Evolutionary conservation across 768 basidiomycete species (phyloP).

Genomic region (Russula sp.): DNA sequence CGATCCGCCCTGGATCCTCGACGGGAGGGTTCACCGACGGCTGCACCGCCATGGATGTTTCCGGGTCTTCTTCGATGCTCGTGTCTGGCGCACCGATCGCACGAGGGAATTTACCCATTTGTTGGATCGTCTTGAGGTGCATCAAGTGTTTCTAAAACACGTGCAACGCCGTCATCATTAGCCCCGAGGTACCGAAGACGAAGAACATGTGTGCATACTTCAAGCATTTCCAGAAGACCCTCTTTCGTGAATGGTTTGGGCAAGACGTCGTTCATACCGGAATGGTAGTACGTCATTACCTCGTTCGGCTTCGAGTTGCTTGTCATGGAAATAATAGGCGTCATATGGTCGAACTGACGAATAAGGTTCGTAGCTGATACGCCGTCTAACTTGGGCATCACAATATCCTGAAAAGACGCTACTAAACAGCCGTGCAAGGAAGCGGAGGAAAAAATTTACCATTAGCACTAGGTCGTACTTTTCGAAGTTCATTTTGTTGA

Average conservation of each 20-base stretch:
- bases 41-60: slow-evolving; percentile 35
- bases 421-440: background rate
- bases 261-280: slow-evolving; percentile 94
- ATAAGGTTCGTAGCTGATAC: slow-evolving; percentile 90
- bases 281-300: slow-evolving; percentile 85
- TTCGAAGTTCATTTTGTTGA: slow-evolving; percentile 93
- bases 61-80: slow-evolving; percentile 38
- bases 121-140: slow-evolving; percentile 25
- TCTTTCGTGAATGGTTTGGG: slow-evolving; percentile 98
- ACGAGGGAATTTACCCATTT: slow-evolving; percentile 24
- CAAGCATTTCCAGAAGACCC: slow-evolving; percentile 85
- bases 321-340: slow-evolving; percentile 98
- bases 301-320: slow-evolving; percentile 90
- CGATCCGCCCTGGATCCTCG: slow-evolving; percentile 37
- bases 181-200: background rate
- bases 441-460: slow-evolving; percentile 45
- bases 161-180: slow-evolving; percentile 10
- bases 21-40: slow-evolving; percentile 20
- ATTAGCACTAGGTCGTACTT: slow-evolving; percentile 96
- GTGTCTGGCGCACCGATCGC: slow-evolving; percentile 16
- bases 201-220: slow-evolving; percentile 42
- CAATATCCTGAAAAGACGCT: slow-evolving; percentile 64
- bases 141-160: slow-evolving; percentile 24
- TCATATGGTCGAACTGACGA: slow-evolving; percentile 89
- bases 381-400: slow-evolving; percentile 87